phyloP scores from a whole-genome alignment of 2,329 filamentous ascomycete genomes.

The Huntiella bhutanensis region DNA sequence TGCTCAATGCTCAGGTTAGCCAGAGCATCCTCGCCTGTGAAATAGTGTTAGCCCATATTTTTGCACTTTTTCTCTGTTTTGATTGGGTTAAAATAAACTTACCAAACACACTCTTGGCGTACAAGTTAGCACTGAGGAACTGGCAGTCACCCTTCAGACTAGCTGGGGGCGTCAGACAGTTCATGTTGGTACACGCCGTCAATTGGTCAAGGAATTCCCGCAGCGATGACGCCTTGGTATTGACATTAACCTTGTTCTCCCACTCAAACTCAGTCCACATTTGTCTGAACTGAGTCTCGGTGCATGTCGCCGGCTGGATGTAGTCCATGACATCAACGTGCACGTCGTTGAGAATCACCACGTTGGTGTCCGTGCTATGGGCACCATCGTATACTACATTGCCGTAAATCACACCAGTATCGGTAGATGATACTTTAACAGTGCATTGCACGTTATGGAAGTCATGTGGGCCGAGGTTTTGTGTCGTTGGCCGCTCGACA shows the following conservation, averaged over 20 bases:
- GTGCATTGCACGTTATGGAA: constrained; percentile 98
- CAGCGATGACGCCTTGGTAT: constrained; percentile 83
- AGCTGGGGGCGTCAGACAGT: constrained; percentile 86
- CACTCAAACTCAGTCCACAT: constrained; percentile 99
- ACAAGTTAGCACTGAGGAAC: constrained; percentile 91
- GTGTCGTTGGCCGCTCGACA: constrained; percentile 86
- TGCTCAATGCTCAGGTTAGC: constrained; percentile 97
- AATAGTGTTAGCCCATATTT: constrained; percentile 2
- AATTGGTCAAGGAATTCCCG: constrained; percentile 83
- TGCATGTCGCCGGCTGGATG: constrained; percentile 91
- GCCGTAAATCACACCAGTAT: constrained; percentile 96
- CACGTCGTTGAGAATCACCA: constrained; percentile 93
- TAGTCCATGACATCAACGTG: constrained; percentile 99
- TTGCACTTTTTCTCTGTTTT: neutral
- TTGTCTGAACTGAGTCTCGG: constrained; percentile 95
- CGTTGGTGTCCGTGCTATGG: constrained; percentile 80
- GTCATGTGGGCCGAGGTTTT: constrained; percentile 86
- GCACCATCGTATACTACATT: constrained; percentile 96
- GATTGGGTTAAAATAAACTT: constrained; percentile 26
- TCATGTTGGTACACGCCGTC: constrained; percentile 98
- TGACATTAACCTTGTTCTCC: constrained; percentile 99
- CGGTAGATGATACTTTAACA: constrained; percentile 94
- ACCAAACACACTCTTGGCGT: constrained; percentile 96
- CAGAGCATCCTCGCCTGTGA: constrained; percentile 81
- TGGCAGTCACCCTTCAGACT: constrained; percentile 95